Evolutionary conservation across 441 rosid genomes (phyloP), one percentile per base, ranked within the genome.

Genomic region (Breynia disticha): DNA sequence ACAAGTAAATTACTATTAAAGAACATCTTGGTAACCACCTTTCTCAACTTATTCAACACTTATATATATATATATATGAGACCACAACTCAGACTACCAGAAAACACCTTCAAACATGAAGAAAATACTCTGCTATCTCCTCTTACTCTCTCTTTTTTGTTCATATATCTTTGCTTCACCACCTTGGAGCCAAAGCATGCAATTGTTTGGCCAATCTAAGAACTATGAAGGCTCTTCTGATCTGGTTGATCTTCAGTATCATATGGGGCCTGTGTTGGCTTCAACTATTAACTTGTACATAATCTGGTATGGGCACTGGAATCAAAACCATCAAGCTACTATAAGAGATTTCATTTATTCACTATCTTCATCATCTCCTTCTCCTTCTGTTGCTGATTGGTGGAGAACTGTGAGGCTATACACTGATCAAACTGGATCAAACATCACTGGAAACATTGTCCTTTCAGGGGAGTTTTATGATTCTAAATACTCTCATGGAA

Each of bases 241-340:
- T 51, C 60, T 74, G 3, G 72, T 62, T 13, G 68, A 76, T 56
- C 77, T 81, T 46, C 61, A 71, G 50, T 79, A 81, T 67, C 87
- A 79, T 72, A 77, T 77, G 87, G 91, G 85, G 17, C 87, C 87
- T 39, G 83, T 79, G 28, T 70, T 81, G 37, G 68, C 85, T 7
- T 72, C 80, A 12, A 72, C 82, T 46, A 57, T 77, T 57, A 70
- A 58, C 20, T 22, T 81, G 52, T 79, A 77, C 61, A 66, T 84
- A 20, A 72, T 81, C 60, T 81, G 87, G 87, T 81, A 79, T 69
- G 87, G 91, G 53, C 76, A 56, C 13, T 81, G 91, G 91, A 67
- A 59, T 57, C 74, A 56, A 48, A 54, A 69, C 64, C 81, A 81
- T 45, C 83, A 77, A 58, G 56, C 72, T 44, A 69, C 74, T 13